These are phyloP conservation scores for Chrysanthemum makinoi DNA, from an alignment of 129 eudicot genomes.

Conservation along the genomic window DNA sequence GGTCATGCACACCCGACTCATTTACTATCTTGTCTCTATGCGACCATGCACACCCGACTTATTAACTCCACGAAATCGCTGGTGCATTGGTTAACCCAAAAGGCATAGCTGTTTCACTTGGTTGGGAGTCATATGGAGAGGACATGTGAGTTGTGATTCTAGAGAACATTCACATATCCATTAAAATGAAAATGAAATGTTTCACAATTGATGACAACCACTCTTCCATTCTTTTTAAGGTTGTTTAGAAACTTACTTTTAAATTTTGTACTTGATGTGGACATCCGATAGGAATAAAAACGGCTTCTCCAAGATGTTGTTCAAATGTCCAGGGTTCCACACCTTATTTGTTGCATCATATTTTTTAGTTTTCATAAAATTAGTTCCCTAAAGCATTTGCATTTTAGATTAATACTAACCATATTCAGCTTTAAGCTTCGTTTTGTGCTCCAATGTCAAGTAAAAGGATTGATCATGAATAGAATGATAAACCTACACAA, in stretches of 20 bases:
- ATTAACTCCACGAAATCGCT: no score
- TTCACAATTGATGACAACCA: no score
- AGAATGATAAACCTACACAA: conserved; percentile 3
- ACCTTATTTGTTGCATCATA: conserved; percentile 5
- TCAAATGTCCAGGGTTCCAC: conserved; percentile 41
- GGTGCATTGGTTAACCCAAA: no score
- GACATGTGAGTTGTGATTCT: no score
- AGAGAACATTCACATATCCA: no score
- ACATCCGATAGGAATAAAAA: conserved; percentile 41
- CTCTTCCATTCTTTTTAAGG: no score
- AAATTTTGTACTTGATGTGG: conserved; percentile 33
- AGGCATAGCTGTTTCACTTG: no score
- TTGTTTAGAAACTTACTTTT: background rate
- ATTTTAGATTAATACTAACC: background rate
- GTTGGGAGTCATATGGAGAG: no score
- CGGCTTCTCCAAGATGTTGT: conserved; percentile 35
- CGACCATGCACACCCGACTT: no score
- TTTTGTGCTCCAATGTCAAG: conserved; percentile 10
- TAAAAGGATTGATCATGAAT: background rate
- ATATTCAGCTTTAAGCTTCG: conserved; percentile 21
- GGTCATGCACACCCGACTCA: no score
- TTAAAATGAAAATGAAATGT: no score
- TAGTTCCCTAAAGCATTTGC: background rate
- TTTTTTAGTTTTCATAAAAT: background rate
- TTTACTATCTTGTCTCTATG: no score